phyloP scores from a whole-genome alignment of 805 yeast species.

The Geotrichum ghanense region DNA sequence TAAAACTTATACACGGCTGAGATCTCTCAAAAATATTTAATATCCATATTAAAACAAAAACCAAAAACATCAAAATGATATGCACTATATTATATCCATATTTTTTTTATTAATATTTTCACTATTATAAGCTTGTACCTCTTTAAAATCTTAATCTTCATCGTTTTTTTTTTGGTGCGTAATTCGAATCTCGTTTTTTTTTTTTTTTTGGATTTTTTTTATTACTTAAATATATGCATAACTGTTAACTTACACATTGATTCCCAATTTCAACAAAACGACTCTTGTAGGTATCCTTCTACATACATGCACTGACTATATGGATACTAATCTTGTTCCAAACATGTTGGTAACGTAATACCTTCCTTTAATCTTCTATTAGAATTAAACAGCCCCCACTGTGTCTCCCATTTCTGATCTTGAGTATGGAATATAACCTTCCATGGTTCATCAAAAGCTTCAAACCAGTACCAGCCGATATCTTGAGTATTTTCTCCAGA shows the following conservation, averaged over 20 bases:
- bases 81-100: no score
- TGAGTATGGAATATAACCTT: constrained; percentile 40
- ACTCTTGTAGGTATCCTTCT: constrained; percentile 2
- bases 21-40: no score
- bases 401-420: constrained; percentile 49
- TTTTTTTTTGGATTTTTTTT: no score
- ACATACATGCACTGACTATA: neutral
- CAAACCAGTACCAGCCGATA: constrained; percentile 48
- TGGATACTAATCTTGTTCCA: neutral
- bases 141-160: no score
- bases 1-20: no score
- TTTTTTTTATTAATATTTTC: no score
- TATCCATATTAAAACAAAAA: no score
- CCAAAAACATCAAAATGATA: no score
- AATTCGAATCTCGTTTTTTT: no score
- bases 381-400: constrained; percentile 54
- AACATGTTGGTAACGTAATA: constrained; percentile 32
- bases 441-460: constrained; percentile 70
- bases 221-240: neutral
- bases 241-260: neutral
- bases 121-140: no score
- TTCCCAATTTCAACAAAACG: neutral
- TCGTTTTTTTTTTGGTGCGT: no score
- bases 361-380: constrained; percentile 36
- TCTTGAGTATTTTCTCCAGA: constrained; percentile 24